Conservation (phyloP, 768 basidiomycete genomes). For the Collybia sordida region DNA sequence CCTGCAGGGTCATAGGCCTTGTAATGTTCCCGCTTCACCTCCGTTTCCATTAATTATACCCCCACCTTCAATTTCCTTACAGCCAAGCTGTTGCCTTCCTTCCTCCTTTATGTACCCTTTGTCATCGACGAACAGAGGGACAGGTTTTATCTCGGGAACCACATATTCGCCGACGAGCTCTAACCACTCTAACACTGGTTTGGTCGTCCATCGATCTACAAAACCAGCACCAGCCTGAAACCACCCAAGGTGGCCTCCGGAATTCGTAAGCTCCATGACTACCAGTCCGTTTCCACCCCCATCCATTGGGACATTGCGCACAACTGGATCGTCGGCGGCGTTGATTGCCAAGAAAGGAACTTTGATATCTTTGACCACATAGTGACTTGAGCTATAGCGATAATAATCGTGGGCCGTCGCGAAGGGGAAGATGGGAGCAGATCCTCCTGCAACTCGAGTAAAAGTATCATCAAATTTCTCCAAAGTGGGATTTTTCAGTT, state of each 20-base stretch:
- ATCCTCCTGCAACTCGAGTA: constrained; percentile 70
- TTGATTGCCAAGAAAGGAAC: constrained; percentile 79
- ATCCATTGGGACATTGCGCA: constrained; percentile 60
- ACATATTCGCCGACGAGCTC: constrained; percentile 55
- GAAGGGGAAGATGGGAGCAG: constrained; percentile 54
- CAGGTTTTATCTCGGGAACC: constrained; percentile 30
- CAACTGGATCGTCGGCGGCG: constrained; percentile 76
- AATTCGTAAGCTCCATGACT: constrained; percentile 57
- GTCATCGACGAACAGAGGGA: constrained; percentile 39
- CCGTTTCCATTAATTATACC: constrained; percentile 52
- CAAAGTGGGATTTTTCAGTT: constrained; percentile 53
- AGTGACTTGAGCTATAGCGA: constrained; percentile 57
- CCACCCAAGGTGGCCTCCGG: constrained; percentile 85
- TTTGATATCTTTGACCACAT: constrained; percentile 54
- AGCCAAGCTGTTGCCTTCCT: constrained; percentile 55
- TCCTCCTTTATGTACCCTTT: constrained; percentile 65
- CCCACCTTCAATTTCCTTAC: constrained; percentile 54
- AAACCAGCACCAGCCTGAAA: constrained; percentile 51
- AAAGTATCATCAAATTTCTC: constrained; percentile 61
- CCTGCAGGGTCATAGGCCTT: constrained; percentile 49
- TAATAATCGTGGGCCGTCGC: constrained; percentile 47
- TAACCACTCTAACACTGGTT: constrained; percentile 74
- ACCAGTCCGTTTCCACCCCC: constrained; percentile 52
- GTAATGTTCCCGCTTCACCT: constrained; percentile 53
- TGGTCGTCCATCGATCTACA: constrained; percentile 63